Evolutionary conservation across 1,284 basidiomycete genomes (phyloP), one percentile per base, ranked within the genome.

Genomic region (Cerioporus squamosus): DNA sequence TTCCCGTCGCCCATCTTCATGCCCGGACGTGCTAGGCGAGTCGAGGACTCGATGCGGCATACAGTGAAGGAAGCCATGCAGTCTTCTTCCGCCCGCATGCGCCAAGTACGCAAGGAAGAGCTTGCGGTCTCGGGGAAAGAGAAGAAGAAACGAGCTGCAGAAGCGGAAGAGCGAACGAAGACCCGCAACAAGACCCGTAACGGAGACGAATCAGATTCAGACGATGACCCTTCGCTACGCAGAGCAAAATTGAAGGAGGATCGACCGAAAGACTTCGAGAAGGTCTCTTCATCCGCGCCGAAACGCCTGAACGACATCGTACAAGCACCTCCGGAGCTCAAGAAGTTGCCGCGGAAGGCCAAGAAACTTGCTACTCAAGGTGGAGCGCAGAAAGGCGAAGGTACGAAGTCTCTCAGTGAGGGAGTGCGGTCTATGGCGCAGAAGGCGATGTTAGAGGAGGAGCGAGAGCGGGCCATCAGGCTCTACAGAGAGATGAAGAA

Each of bases 401-500:
- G 56, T 2, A 44, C 56, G n/a, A 58, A 55, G 43, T 69, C 66
- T 20, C 51, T 72, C 39, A 69, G 68, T 26, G 77, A 79, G 36
- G 81, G 79, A 2, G 79, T 89, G 10, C 61, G 91, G 24, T 88
- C 86, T n/a, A 85, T 90, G 81, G 84, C 86, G 6, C 88, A 91
- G 74, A 87, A 84, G 70, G 78, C 78, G 10, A 84, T 88, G 85
- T 84, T 93, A 82, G 89, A 89, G 65, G 76, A 79, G 59, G 90
- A 92, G 73, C 78, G 91, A 57, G 86, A 87, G 66, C 85, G 79
- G 59, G 89, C 76, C 15, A 85, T 93, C 57, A 74, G 72, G 66
- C 75, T 81, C 55, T 93, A 93, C 69, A 74, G 91, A 59, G 81
- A 87, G 72, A 65, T 93, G 72, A 91, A 88, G 72, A 84, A 82